Conservation (phyloP, 495 filamentous ascomycete species). For the Aspergillus biplanus region DNA sequence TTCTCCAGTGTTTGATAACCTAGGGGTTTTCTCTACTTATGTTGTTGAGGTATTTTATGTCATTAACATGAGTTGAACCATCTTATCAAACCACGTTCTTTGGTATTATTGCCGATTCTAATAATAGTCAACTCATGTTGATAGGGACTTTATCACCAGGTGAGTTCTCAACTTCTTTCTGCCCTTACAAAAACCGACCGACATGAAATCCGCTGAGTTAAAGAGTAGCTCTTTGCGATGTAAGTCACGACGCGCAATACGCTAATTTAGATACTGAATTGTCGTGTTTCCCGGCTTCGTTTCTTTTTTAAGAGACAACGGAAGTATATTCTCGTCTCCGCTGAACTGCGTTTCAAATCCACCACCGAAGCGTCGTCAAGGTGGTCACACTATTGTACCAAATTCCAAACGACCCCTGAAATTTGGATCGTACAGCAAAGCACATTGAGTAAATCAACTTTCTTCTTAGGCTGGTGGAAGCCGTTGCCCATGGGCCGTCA, state of each 20-base stretch:
- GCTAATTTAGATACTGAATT: background rate
- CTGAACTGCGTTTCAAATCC: background rate
- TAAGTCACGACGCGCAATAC: slow-evolving; percentile 1
- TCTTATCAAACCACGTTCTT: background rate
- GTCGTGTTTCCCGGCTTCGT: background rate
- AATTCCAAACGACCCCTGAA: too few relatives aligned
- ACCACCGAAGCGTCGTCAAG: background rate
- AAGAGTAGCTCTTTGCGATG: background rate
- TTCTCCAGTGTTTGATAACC: background rate
- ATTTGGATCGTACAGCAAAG: too few relatives aligned
- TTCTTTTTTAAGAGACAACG: background rate
- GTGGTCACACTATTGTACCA: too few relatives aligned
- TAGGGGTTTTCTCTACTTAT: background rate
- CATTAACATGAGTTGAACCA: background rate
- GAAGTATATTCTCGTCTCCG: background rate
- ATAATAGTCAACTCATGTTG: background rate
- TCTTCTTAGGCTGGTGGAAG: too few relatives aligned
- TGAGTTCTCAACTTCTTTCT: background rate
- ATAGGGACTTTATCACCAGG: background rate
- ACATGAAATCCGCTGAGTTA: background rate
- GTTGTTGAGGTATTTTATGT: background rate
- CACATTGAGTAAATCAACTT: too few relatives aligned
- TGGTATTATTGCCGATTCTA: background rate
- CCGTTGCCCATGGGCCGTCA: too few relatives aligned
- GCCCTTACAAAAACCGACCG: background rate